Evolutionary conservation across 2,329 filamentous ascomycete genomes (phyloP), one percentile per base, ranked within the genome.

Genomic region (Penicillium rolfsii): DNA sequence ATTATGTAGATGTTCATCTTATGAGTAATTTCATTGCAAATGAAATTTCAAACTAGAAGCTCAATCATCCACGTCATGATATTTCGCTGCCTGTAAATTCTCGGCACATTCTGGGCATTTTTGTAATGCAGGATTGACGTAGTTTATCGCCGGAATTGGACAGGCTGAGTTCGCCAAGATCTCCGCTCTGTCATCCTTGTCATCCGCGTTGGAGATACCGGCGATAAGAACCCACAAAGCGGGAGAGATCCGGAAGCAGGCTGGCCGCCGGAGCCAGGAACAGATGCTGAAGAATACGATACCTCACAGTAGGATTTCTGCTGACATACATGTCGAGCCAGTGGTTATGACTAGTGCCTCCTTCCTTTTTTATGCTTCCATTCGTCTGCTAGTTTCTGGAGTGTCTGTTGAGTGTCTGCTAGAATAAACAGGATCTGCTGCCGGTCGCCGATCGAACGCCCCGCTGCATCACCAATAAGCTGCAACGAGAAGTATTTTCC

Each of bases 111-210:
- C 35, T 40, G 11, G 36, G 36, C 36, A 40, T n/a, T 16, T 35
- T 55, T 19, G 26, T 11, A 26, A 8, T 22, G 52, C 11, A 41
- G 7, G 26, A 12, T 54, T 43, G 52, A 54, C 38, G 52, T 54
- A 33, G 5, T 8, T 11, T 30, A 54, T 54, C 52, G 52, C 53
- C 53, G 53, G 53, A 55, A 55, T 33, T 26, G 53, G 53, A 26
- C 41, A 16, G 28, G 40, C 28, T 30, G n/a, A 48, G 53, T 48
- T 46, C 41, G 28, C 53, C 53, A 45, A 36, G 53, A 48, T 12
- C 53, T 26, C 19, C 53, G 43, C 43, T n/a, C 26, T 14, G 41
- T 45, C 40, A 55, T 55, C 41, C 7, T 11, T 14, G 41, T 45
- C 40, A 55, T 55, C 41, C 7, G 26, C 6, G 16, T 46, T 35